Conservation (phyloP, 208 protist genomes). For the Acanthamoeba comandoni region DNA sequence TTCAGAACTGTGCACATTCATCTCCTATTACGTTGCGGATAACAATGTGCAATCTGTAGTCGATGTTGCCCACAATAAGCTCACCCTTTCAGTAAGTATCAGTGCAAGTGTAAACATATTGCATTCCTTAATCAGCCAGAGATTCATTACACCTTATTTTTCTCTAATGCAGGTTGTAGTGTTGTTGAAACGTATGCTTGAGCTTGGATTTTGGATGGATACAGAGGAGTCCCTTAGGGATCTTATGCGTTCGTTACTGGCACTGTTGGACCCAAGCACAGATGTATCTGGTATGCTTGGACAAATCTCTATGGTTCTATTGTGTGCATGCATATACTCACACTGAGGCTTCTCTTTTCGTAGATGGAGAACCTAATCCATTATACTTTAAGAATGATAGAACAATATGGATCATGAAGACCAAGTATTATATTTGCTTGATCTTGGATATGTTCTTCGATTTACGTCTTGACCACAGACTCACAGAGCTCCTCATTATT, state of each 20-base stretch:
- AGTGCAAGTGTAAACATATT: no score
- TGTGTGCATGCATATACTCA: neutral
- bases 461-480: constrained; percentile 34
- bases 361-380: constrained; percentile 32
- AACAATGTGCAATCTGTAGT: constrained; percentile 32
- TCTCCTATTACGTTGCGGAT: constrained; percentile 33
- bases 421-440: constrained; percentile 54
- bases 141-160: neutral
- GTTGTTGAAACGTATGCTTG: constrained; percentile 55
- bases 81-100: constrained; percentile 45
- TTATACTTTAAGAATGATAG: constrained; percentile 30
- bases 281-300: constrained; percentile 23
- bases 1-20: constrained; percentile 35
- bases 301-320: neutral
- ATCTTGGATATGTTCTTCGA: constrained; percentile 72
- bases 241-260: constrained; percentile 29
- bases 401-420: constrained; percentile 65
- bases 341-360: neutral
- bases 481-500: constrained; percentile 60
- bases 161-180: constrained; percentile 22
- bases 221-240: constrained; percentile 15
- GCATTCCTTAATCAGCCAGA: no score
- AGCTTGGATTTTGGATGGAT: constrained; percentile 43
- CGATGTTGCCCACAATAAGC: constrained; percentile 45
- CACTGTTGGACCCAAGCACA: constrained; percentile 48